These are phyloP conservation scores for Penicillium aurantiogriseum DNA, from an alignment of 2,329 filamentous ascomycete species.

Conservation along the genomic window DNA sequence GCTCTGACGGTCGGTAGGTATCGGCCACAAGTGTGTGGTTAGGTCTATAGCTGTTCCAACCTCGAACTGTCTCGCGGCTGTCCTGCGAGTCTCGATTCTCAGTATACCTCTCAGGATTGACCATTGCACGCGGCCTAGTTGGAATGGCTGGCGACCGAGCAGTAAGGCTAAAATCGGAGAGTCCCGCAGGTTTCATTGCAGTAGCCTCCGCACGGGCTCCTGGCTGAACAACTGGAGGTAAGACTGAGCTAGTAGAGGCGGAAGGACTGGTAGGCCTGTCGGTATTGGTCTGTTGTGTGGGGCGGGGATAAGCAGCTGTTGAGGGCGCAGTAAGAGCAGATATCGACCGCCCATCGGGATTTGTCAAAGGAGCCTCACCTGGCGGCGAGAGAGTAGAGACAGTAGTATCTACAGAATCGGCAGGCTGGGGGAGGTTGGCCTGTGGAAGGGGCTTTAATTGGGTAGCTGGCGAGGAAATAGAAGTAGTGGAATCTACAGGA, in stretches of 20 bases:
- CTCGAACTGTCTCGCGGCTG: background rate
- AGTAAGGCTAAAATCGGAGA: background rate
- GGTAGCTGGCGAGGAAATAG: background rate
- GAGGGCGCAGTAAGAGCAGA: background rate
- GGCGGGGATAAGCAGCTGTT: background rate
- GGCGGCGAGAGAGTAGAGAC: background rate
- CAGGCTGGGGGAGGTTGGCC: background rate
- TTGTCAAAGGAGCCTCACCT: background rate
- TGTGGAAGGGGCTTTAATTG: background rate
- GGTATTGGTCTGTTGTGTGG: background rate
- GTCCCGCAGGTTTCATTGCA: background rate
- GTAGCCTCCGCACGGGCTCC: background rate
- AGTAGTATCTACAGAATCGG: background rate
- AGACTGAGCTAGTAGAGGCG: background rate
- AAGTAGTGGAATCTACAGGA: background rate
- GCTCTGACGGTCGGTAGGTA: slow-evolving; percentile 1
- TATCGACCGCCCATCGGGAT: background rate
- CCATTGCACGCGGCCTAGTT: background rate
- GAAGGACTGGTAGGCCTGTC: background rate
- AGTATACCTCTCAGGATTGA: background rate
- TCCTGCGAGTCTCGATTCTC: background rate
- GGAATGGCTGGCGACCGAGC: background rate
- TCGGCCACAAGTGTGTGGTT: background rate
- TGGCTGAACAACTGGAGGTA: background rate
- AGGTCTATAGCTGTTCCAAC: background rate